Evolutionary conservation across 345 rosid genomes (phyloP).

Genomic region (Brassica rapa): DNA sequence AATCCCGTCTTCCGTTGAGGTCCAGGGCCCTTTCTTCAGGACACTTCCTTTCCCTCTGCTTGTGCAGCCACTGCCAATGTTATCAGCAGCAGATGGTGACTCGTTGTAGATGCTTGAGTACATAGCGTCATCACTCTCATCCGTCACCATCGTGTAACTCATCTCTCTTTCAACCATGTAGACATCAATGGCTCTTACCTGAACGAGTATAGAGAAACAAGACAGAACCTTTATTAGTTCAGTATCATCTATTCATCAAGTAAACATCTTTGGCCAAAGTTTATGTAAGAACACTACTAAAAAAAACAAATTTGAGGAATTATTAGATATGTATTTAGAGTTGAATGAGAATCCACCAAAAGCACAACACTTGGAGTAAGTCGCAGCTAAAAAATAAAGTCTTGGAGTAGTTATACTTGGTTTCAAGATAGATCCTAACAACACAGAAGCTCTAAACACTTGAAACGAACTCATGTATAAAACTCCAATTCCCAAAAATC

Average conservation of each 20-base stretch:
- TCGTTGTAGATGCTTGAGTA: slow-evolving; percentile 55
- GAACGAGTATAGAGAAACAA: slow-evolving; percentile 37
- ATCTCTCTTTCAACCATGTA: slow-evolving; percentile 55
- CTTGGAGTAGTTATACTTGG: neutral
- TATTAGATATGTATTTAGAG: neutral
- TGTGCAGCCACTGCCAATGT: slow-evolving; percentile 46
- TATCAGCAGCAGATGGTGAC: slow-evolving; percentile 49
- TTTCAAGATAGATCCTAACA: too few species aligned
- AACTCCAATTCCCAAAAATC: neutral
- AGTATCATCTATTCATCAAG: slow-evolving; percentile 19
- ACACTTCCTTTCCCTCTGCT: slow-evolving; percentile 48
- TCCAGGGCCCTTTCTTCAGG: slow-evolving; percentile 99
- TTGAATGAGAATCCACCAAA: slow-evolving; percentile 9
- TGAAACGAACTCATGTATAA: neutral
- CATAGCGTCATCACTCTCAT: slow-evolving; percentile 63
- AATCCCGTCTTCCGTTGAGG: slow-evolving; percentile 87
- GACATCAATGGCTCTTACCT: slow-evolving; percentile 43
- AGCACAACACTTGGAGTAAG: slow-evolving; percentile 1
- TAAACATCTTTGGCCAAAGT: neutral
- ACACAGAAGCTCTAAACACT: neutral
- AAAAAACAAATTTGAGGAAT: neutral
- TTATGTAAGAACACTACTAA: neutral
- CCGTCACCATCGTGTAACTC: slow-evolving; percentile 50
- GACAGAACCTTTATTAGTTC: slow-evolving; percentile 21
- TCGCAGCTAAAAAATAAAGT: slow-evolving; percentile 1